Conservation (phyloP, 2,329 filamentous ascomycete species). For the Phaeophleospora eucalypticola region DNA sequence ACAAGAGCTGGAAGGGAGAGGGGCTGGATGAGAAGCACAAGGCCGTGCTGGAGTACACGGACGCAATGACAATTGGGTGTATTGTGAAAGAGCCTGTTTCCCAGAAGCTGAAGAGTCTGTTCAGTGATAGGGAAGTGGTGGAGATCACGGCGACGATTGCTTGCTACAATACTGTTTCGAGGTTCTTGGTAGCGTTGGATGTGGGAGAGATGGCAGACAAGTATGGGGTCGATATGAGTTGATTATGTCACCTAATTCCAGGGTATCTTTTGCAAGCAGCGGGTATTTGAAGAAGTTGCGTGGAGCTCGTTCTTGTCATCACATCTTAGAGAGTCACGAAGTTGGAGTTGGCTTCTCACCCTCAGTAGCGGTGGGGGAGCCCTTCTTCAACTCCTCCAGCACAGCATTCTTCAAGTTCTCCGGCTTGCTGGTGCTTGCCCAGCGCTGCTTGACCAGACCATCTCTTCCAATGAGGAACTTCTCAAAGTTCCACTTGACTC, state of each 20-base stretch:
- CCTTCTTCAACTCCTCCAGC: conserved; percentile 26
- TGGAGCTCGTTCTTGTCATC: neutral
- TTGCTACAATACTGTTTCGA: conserved; percentile 79
- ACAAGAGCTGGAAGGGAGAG: conserved; percentile 34
- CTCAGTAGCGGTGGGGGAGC: conserved; percentile 4
- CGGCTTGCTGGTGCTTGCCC: conserved; percentile 85
- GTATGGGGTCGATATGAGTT: conserved; percentile 27
- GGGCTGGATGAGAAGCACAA: conserved; percentile 58
- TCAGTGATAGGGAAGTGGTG: conserved; percentile 69
- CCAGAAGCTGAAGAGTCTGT: conserved; percentile 55
- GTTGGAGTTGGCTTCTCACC: conserved; percentile 15
- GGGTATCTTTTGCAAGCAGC: conserved; percentile 5
- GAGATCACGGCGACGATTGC: conserved; percentile 77
- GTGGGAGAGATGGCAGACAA: conserved; percentile 45
- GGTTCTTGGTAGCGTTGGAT: conserved; percentile 77
- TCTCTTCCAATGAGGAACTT: conserved; percentile 90
- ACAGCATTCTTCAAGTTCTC: conserved; percentile 65
- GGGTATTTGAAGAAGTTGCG: neutral
- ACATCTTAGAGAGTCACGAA: conserved; percentile 4
- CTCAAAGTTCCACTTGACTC: conserved; percentile 99
- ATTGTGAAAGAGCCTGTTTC: conserved; percentile 67
- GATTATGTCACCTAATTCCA: neutral
- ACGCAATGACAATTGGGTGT: conserved; percentile 78
- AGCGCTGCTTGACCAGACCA: conserved; percentile 78
- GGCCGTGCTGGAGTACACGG: conserved; percentile 68